Evolutionary conservation across 192 early-diverging fungal genomes (phyloP).

Genomic region (Oehlia diaphana): DNA sequence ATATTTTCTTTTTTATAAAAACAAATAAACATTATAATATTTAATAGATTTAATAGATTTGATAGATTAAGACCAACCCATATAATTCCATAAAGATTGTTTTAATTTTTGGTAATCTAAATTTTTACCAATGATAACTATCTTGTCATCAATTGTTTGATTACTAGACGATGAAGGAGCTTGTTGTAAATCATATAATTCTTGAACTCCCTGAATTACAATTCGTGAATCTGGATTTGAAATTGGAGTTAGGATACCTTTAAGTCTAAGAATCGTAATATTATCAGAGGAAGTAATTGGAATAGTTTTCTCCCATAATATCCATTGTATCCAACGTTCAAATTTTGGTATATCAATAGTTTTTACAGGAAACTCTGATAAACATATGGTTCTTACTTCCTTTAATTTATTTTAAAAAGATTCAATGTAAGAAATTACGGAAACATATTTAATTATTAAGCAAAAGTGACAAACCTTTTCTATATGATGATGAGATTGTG

Average conservation of each 20-base stretch:
- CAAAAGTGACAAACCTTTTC: conserved; percentile 1
- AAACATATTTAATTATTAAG: background rate
- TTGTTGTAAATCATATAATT: conserved; percentile 58
- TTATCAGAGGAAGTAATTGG: conserved; percentile 29
- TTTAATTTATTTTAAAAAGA: background rate
- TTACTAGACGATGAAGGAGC: conserved; percentile 5
- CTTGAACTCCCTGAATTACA: conserved; percentile 66
- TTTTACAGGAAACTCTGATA: conserved; percentile 1
- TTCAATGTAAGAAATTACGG: background rate
- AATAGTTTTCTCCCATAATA: conserved; percentile 65
- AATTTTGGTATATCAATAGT: conserved; percentile 51
- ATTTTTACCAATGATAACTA: conserved; percentile 46
- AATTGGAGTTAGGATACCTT: conserved; percentile 49
- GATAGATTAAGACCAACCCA: conserved; percentile 9
- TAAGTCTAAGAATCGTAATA: conserved; percentile 61
- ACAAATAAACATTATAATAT: background rate
- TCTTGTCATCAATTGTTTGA: conserved; percentile 34
- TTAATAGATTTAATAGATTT: background rate
- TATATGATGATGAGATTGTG: background rate
- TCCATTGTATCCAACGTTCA: conserved; percentile 75
- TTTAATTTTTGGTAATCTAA: conserved; percentile 26
- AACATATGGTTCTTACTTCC: conserved; percentile 17
- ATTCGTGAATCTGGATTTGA: conserved; percentile 42
- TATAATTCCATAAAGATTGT: conserved; percentile 25
- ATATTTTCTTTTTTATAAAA: background rate